Conservation (phyloP, 352 stramenopile species). For the Pythium myriotylum region DNA sequence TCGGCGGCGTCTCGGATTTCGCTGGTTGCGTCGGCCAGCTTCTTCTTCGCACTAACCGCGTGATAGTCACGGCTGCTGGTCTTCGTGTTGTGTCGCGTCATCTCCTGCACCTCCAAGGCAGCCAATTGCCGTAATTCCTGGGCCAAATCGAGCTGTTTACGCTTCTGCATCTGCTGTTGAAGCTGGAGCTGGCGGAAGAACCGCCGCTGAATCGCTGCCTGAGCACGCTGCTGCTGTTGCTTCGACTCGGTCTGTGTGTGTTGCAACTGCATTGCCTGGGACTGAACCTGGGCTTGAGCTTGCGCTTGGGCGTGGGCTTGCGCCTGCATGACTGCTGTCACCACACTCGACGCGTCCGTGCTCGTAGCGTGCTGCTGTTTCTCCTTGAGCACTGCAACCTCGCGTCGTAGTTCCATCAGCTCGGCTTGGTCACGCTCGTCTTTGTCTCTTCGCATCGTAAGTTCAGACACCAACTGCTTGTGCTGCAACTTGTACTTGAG, state of each 20-base stretch:
- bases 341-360: constrained; percentile 17
- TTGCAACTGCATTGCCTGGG: constrained; percentile 8
- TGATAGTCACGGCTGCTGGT: not conserved
- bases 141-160: constrained; percentile 38
- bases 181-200: constrained; percentile 28
- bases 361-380: constrained; percentile 26
- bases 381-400: constrained; percentile 37
- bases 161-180: constrained; percentile 31
- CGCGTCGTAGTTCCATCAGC: constrained; percentile 30
- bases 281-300: constrained; percentile 9
- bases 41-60: no score
- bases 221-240: constrained; percentile 13
- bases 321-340: constrained; percentile 23
- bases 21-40: no score
- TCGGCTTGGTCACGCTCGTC: constrained; percentile 31
- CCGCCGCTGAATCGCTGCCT: constrained; percentile 16
- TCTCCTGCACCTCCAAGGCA: constrained; percentile 40
- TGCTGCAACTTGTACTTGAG: constrained; percentile 38
- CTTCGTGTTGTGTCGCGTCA: constrained; percentile 12
- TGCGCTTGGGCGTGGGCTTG: constrained; percentile 14
- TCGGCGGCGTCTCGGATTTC: no score
- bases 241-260: constrained; percentile 11
- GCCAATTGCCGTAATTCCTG: constrained; percentile 40
- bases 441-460: constrained; percentile 15
- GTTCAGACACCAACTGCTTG: constrained; percentile 27